Evolutionary conservation across 1,284 basidiomycete species (phyloP).

Genomic region (Trametes hirsuta): DNA sequence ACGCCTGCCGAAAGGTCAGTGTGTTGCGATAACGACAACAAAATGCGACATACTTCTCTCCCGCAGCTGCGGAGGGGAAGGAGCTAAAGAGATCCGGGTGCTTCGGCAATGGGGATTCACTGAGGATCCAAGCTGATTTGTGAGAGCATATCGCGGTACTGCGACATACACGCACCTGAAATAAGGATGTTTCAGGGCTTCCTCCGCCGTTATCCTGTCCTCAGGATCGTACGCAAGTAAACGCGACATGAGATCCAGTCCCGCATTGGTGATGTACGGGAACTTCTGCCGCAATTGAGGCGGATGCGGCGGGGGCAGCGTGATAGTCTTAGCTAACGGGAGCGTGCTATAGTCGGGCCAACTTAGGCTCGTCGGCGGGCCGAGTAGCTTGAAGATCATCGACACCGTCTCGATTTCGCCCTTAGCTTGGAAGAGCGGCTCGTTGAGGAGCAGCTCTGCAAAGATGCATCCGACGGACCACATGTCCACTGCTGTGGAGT

Average conservation of each 20-base stretch:
- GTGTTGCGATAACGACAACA: background rate
- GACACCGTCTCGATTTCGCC: constrained; percentile 92
- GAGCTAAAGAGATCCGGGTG: constrained; percentile 97
- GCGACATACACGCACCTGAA: constrained; percentile 67
- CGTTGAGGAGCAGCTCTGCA: constrained; percentile 91
- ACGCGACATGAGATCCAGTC: constrained; percentile 83
- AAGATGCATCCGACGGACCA: constrained; percentile 99
- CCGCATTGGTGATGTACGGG: constrained; percentile 79
- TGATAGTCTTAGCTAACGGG: constrained; percentile 81
- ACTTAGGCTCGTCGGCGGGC: constrained; percentile 80
- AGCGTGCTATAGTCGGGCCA: constrained; percentile 88
- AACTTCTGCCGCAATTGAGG: constrained; percentile 78
- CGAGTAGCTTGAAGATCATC: constrained; percentile 93
- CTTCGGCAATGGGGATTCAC: constrained; percentile 93
- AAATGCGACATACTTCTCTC: constrained; percentile 76
- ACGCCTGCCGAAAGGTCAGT: constrained; percentile 48
- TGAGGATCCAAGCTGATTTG: constrained; percentile 35
- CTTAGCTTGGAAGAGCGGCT: constrained; percentile 95
- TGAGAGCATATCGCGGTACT: background rate
- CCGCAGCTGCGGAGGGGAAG: constrained; percentile 96
- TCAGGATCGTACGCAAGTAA: constrained; percentile 91
- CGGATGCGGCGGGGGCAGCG: constrained; percentile 77
- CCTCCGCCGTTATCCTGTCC: constrained; percentile 82
- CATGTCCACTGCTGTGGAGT: constrained; percentile 96
- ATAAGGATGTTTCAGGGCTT: constrained; percentile 90